Base-by-base conservation (phyloP, 768 basidiomycete genomes). In the Kwoniella newhampshirensis region DNA sequence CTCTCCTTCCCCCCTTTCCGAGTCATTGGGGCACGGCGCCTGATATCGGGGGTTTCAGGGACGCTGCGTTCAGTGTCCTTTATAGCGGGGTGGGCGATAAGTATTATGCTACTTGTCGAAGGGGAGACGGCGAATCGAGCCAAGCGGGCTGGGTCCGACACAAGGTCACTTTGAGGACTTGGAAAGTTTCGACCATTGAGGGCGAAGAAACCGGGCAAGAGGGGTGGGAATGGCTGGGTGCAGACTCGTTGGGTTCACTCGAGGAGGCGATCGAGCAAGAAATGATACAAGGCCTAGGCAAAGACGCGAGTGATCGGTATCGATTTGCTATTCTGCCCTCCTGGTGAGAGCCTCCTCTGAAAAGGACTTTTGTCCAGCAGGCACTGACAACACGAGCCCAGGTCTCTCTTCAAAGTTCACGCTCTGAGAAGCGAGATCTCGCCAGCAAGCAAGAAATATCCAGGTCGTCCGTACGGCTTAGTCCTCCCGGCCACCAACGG, bases 1-100 rank as follows among this genome's bases (percentile, higher is more conserved):
- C 4, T 25, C 8, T n/a, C 20, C 39, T 51, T 25, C 50, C 50
- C 8, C 50, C 32, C 9, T 51, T 51, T 36, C 50, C 50, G 5
- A 18, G 21, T 12, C 18, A 11, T 13, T 37, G 50, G 37, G 35
- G 36, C 11, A 23, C 32, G 9, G 35, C 50, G 20, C 36, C 35
- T 13, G 32, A 35, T 11, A 18, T 18, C 9, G 4, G 5, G 27
- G 30, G 18, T 7, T 46, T 49, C 15, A 23, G 18, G 12, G 47
- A 49, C 35, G 47, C 47, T 18, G 47, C 15, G 11, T 49, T 49
- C 28, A 49, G 47, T 49, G 28, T 49, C 4, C 28, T 49, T n/a
- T 49, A 49, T 20, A 17, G 15, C n/a, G 47, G 47, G 4, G 23
- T 49, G n/a, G 25, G 26, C 8, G 47, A 28, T 15, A 35, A 18